Conservation (phyloP, 805 yeast genomes). For the Sugiyamaella smithiae region DNA sequence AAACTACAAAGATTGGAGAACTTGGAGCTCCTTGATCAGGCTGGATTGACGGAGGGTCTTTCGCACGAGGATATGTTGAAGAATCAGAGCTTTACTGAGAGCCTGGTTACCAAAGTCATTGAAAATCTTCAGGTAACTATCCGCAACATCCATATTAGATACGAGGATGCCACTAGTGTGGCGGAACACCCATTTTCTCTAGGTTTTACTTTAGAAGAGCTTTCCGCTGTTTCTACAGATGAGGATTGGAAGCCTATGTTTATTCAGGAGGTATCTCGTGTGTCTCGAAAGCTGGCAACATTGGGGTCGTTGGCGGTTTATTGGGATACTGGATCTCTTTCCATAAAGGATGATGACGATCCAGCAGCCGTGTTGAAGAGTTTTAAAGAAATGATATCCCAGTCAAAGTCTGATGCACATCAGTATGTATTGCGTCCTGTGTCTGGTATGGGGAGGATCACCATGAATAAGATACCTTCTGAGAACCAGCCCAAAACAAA, state of each 20-base stretch:
- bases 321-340: slow-evolving; percentile 68
- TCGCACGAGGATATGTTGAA: slow-evolving; percentile 39
- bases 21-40: slow-evolving; percentile 51
- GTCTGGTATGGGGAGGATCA: slow-evolving; percentile 78
- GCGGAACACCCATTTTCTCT: slow-evolving; percentile 75
- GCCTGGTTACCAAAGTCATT: slow-evolving; percentile 81
- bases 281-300: slow-evolving; percentile 74
- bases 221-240: slow-evolving; percentile 90
- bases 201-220: slow-evolving; percentile 79
- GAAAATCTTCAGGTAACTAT: slow-evolving; percentile 91
- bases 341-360: slow-evolving; percentile 46
- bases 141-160: slow-evolving; percentile 85
- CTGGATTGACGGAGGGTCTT: slow-evolving; percentile 35
- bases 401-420: slow-evolving; percentile 9
- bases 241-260: slow-evolving; percentile 81
- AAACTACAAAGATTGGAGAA: slow-evolving; percentile 67
- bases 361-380: slow-evolving; percentile 34
- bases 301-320: slow-evolving; percentile 73
- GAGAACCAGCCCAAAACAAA: slow-evolving; percentile 51
- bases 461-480: slow-evolving; percentile 70
- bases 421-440: slow-evolving; percentile 73
- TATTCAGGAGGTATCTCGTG: slow-evolving; percentile 62
- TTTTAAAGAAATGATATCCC: slow-evolving; percentile 33
- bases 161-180: slow-evolving; percentile 69
- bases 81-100: slow-evolving; percentile 82